phyloP scores from a whole-genome alignment of 306 rosid species.

The Fagus crenata region DNA sequence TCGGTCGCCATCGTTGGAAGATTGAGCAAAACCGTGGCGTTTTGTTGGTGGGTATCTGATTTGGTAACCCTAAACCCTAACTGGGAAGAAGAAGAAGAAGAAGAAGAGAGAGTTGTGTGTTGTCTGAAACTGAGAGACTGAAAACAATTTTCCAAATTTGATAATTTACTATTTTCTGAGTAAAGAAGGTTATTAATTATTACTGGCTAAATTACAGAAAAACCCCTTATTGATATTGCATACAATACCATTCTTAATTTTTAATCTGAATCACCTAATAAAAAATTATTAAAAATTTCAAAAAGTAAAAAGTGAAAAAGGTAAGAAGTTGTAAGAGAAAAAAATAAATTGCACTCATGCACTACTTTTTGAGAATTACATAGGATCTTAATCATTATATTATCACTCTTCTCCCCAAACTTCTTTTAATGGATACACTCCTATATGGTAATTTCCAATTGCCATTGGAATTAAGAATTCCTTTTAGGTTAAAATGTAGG shows the following conservation, averaged over 20 bases:
- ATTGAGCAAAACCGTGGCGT: not conserved
- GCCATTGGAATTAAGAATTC: not conserved
- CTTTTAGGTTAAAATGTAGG: too few relatives aligned
- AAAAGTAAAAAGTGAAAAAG: too few relatives aligned
- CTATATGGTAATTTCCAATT: not conserved
- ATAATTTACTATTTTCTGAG: not conserved
- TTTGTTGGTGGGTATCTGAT: not conserved
- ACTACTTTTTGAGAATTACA: too few relatives aligned
- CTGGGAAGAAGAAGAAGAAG: conserved; percentile 8
- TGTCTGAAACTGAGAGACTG: not conserved
- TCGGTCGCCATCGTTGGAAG: conserved; percentile 52
- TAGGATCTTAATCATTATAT: not conserved
- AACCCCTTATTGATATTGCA: not conserved
- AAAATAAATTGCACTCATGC: too few relatives aligned
- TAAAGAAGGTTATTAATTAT: not conserved
- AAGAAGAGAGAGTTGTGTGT: too few relatives aligned
- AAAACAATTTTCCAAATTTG: not conserved
- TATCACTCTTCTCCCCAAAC: not conserved
- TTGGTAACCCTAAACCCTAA: conserved; percentile 37
- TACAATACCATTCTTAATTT: too few relatives aligned
- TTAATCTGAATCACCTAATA: too few relatives aligned
- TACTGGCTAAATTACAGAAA: not conserved
- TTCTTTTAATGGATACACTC: not conserved
- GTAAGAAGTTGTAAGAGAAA: too few relatives aligned
- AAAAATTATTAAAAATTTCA: too few relatives aligned